phyloP scores from a whole-genome alignment of 2,329 filamentous ascomycete species.

The Pseudocercospora fuligena region DNA sequence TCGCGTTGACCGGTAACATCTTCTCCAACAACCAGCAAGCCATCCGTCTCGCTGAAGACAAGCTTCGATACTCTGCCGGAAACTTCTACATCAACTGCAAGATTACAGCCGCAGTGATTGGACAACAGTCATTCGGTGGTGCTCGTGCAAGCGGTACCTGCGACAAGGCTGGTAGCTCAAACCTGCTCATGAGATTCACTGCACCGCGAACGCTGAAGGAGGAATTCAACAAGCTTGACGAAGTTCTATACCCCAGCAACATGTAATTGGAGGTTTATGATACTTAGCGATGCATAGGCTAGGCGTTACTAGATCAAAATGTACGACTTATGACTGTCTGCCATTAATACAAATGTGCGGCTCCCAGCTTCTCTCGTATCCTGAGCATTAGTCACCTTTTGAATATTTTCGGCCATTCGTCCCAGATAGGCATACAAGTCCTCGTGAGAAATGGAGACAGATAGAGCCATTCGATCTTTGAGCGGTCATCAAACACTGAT shows the following conservation, averaged over 20 bases:
- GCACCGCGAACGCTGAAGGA: constrained; percentile 62
- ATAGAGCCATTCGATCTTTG: neutral
- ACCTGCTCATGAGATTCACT: constrained; percentile 57
- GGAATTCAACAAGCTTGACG: constrained; percentile 54
- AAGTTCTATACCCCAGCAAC: constrained; percentile 59
- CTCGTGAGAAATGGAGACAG: neutral
- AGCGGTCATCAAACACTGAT: no score
- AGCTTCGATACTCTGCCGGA: constrained; percentile 71
- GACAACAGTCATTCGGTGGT: constrained; percentile 49
- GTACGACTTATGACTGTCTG: neutral
- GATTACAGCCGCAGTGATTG: constrained; percentile 56
- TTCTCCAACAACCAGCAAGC: constrained; percentile 72
- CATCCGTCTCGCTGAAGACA: constrained; percentile 70
- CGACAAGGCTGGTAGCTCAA: constrained; percentile 61
- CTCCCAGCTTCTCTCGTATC: neutral
- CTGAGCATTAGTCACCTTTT: neutral
- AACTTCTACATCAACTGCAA: constrained; percentile 89
- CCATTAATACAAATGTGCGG: neutral
- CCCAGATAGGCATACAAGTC: neutral
- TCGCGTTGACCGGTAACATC: constrained; percentile 75
- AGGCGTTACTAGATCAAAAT: constrained; percentile 5
- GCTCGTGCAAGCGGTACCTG: constrained; percentile 60
- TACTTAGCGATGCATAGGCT: constrained; percentile 5
- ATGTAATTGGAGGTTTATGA: constrained; percentile 2
- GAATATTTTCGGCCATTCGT: neutral